Base-by-base conservation (phyloP, 139 green algal genomes). In the Auxenochlorella protothecoides region DNA sequence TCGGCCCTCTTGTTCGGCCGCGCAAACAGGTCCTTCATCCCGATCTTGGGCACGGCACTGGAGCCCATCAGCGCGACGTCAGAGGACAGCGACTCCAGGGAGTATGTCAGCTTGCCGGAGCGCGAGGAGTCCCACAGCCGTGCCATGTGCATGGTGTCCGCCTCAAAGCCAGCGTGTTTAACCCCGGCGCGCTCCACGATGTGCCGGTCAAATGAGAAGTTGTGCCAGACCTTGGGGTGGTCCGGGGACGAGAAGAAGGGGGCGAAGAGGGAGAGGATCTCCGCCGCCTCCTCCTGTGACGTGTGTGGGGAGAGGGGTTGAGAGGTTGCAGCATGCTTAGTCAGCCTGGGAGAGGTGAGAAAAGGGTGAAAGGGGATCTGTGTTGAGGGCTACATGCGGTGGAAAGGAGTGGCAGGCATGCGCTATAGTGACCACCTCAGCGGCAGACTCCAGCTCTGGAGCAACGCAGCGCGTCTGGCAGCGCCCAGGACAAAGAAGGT, bases 61-160 rank as follows among this genome's bases (percentile, higher is more conserved):
- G 53, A 8, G 51, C 53, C 54, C 79, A 84, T 86, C 27, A 92
- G 68, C 59, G 75, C 54, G 62, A 74, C 63, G 51, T 86, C 82
- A 56, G 69, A 65, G 15, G 82, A 85, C n/a, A 94, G 79, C 5
- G 76, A 78, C 68, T 91, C 91, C 57, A 96, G 85, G 9, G 79
- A 87, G 78, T 96, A 96, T 3, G 82, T 85, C 5, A 82, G 85
- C 64, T 85, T 85, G 44, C 72, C 76, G 68, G 76, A 84, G 16
- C 93, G 82, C 0, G 77, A 86, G 7, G 89, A 86, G 66, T 99
- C 89, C 69, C 82, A 89, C 71, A 99, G 81, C 27, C 94, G 84
- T n/a, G 94, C 93, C 93, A 99, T 97, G 88, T 99, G 94, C 85
- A 99, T 91, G 2, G 94, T 99, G 85, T 99, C 94, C 3, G 77